A percentile compares a stretch with the other conserved stretches of the same genome.
These are phyloP conservation scores for Candida piceae DNA, from an alignment of 805 yeast genomes.

Conservation along the genomic window DNA sequence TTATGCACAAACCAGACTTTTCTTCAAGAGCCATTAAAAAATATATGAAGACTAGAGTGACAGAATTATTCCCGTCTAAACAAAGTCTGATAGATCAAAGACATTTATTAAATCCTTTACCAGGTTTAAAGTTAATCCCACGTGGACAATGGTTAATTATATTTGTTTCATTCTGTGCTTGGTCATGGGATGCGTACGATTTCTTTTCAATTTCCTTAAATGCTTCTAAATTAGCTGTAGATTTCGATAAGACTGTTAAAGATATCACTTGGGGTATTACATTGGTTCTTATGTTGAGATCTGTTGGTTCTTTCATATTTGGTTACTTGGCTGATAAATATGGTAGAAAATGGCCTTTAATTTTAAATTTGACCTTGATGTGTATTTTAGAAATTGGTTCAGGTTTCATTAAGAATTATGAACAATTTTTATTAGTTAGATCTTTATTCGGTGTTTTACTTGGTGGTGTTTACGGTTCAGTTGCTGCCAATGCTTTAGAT, in stretches of 20 bases:
- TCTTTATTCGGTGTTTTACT: slow-evolving; percentile 57
- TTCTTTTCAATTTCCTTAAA: slow-evolving; percentile 54
- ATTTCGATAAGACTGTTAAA: slow-evolving; percentile 40
- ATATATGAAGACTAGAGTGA: slow-evolving; percentile 42
- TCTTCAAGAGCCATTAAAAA: slow-evolving; percentile 26
- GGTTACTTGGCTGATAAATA: slow-evolving; percentile 56
- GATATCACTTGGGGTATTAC: slow-evolving; percentile 65
- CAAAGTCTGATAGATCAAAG: slow-evolving; percentile 32
- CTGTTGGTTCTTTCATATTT: slow-evolving; percentile 60
- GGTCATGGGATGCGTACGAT: slow-evolving; percentile 68
- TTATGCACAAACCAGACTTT: slow-evolving; percentile 27
- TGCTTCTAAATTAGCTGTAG: slow-evolving; percentile 41
- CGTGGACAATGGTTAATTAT: slow-evolving; percentile 55
- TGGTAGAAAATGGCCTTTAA: slow-evolving; percentile 58
- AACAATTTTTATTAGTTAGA: slow-evolving; percentile 57
- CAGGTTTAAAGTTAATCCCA: slow-evolving; percentile 44
- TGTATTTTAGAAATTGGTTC: slow-evolving; percentile 56
- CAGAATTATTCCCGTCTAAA: slow-evolving; percentile 45
- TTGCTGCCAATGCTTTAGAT: slow-evolving; percentile 49
- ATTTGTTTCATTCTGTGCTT: slow-evolving; percentile 46
- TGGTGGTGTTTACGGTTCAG: slow-evolving; percentile 54
- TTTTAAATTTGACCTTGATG: slow-evolving; percentile 40
- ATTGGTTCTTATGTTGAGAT: slow-evolving; percentile 61
- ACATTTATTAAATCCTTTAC: slow-evolving; percentile 57
- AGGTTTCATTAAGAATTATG: slow-evolving; percentile 52